Percentiles rank a stretch among this genome's conserved stretches.
These are phyloP conservation scores for Neostapfia colusana DNA, from an alignment of 176 grass and related monocot genomes.

Conservation along the genomic window DNA sequence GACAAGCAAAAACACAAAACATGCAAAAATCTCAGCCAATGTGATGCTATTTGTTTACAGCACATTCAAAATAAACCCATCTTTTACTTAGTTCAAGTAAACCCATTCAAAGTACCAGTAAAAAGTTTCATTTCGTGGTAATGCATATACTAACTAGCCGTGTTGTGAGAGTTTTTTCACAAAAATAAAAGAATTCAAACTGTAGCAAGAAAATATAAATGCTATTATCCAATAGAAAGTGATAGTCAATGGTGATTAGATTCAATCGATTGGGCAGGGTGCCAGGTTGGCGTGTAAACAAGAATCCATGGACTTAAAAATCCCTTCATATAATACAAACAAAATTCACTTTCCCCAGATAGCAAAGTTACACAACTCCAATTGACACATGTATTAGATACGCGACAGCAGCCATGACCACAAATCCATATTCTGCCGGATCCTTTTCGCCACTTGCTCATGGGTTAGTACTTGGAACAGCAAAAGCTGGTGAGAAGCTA, in stretches of 20 bases:
- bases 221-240: neutral
- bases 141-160: no score
- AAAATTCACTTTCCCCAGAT: slow-evolving; percentile 36
- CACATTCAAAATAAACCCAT: no score
- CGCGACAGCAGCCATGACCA: slow-evolving; percentile 36
- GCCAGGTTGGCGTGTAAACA: neutral
- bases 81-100: no score
- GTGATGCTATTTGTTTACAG: no score
- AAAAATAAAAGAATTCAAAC: neutral
- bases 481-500: slow-evolving; percentile 50
- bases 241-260: neutral
- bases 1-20: neutral
- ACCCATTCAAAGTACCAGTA: no score
- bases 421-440: slow-evolving; percentile 45
- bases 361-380: slow-evolving; percentile 28
- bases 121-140: no score
- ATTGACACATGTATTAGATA: slow-evolving; percentile 47
- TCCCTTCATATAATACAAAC: slow-evolving; percentile 27
- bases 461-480: slow-evolving; percentile 36
- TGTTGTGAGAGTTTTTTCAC: neutral
- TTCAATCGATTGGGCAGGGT: neutral
- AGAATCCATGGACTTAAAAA: slow-evolving; percentile 9
- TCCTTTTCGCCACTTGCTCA: slow-evolving; percentile 55
- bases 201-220: neutral
- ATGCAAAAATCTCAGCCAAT: neutral